Base-by-base conservation (phyloP, 2,329 filamentous ascomycete species). In the Paraphaeosphaeria sporulosa region DNA sequence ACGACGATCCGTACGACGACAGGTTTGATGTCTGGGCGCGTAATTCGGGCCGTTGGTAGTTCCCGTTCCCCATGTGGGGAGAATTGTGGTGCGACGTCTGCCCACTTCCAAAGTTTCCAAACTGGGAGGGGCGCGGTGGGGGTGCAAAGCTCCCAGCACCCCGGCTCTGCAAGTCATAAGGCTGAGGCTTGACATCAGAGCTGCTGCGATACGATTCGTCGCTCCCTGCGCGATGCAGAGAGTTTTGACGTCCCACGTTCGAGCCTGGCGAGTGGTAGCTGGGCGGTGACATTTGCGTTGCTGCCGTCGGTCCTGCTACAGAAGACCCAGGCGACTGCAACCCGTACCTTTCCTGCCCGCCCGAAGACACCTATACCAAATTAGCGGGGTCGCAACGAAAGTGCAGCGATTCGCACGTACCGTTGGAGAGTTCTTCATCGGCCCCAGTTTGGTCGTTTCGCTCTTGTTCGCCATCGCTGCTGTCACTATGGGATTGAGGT, bases 401-500 rank as follows among this genome's bases (percentile, higher is more conserved):
- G 30, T 30, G 51, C 48, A 57, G 55, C 27, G 43, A 42, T 47
- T 47, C n/a, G 8, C 25, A 23, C 56, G 17, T 69, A 70, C 69
- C 61, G 67, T 68, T 50, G 68, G 71, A 49, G 71, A 71, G 57
- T 64, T 51, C 55, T 68, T 67, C 23, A 68, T 59, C 34, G 63
- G 64, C 47, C 63, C 64, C 58, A 67, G 55, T 42, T 71, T 74
- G 17, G 66, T 61, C 12, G 67, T 34, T 12, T 63, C 67, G 55
- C 63, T 74, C 64, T 78, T 77, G 5, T 67, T 65, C 9, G 71
- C 73, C 55, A 79, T 71, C 17, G 77, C 76, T 36, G 76, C 76
- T 1, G 76, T 78, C 43, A 79, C 77, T 23, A 80, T 80, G 17
- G 78, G 77, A 47, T 80, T 80, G 42, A 78, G 68, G 57, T 80